phyloP scores from a whole-genome alignment of 2,329 filamentous ascomycete genomes.

The Neofusicoccum cordaticola region DNA sequence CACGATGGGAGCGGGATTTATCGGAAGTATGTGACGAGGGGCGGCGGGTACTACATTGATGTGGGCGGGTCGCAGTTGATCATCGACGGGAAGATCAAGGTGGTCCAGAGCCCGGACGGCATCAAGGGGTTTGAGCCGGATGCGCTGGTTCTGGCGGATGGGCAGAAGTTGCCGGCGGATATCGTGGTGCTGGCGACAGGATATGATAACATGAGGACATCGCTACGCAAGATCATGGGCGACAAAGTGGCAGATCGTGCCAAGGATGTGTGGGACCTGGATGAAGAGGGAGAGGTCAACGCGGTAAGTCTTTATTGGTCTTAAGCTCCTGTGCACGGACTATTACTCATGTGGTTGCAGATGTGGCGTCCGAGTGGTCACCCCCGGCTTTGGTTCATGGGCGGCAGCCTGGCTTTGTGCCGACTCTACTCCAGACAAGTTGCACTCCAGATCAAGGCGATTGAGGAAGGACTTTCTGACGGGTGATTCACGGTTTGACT shows the following conservation, averaged over 20 bases:
- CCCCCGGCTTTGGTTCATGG: slow-evolving; percentile 41
- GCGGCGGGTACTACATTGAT: slow-evolving; percentile 70
- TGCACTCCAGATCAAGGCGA: slow-evolving; percentile 41
- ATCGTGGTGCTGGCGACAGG: slow-evolving; percentile 56
- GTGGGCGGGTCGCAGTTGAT: slow-evolving; percentile 63
- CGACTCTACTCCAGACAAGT: slow-evolving; percentile 37
- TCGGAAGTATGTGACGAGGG: slow-evolving; percentile 62
- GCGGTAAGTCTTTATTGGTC: slow-evolving; percentile 17
- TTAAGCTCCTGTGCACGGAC: not conserved
- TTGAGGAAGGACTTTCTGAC: slow-evolving; percentile 34
- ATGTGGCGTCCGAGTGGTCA: slow-evolving; percentile 40
- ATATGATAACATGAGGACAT: slow-evolving; percentile 67
- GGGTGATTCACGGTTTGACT: not conserved
- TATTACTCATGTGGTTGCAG: not conserved
- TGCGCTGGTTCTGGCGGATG: slow-evolving; percentile 48
- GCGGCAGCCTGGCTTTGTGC: slow-evolving; percentile 35
- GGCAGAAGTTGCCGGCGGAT: slow-evolving; percentile 57
- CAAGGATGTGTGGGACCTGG: slow-evolving; percentile 45
- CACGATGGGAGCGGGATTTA: slow-evolving; percentile 57
- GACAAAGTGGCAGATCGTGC: slow-evolving; percentile 59
- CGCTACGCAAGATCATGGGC: slow-evolving; percentile 60
- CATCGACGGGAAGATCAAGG: slow-evolving; percentile 60
- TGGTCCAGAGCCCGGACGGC: slow-evolving; percentile 50
- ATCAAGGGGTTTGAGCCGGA: slow-evolving; percentile 50
- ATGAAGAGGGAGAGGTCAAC: slow-evolving; percentile 35